phyloP scores from a whole-genome alignment of 768 basidiomycete genomes.

The Mycena leptocephala region DNA sequence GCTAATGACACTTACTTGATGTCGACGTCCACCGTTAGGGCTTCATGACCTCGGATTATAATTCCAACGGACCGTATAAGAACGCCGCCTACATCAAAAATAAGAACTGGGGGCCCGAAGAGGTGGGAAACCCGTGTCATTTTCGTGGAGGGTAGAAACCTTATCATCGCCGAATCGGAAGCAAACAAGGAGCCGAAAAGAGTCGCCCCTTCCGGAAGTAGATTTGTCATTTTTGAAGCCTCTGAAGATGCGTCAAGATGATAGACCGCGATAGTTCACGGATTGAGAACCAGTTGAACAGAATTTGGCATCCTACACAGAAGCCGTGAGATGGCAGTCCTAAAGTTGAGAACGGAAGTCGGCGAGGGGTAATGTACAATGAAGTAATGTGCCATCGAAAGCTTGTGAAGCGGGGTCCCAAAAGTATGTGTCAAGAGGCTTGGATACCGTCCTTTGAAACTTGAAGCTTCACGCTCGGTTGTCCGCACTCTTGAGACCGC shows the following conservation, averaged over 20 bases:
- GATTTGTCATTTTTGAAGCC: too few species aligned
- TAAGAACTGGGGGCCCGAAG: not conserved
- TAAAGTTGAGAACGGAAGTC: not conserved
- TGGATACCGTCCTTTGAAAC: conserved; percentile 18
- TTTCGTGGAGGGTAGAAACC: not conserved
- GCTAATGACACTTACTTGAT: too few species aligned
- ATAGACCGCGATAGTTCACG: not conserved
- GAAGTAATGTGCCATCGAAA: conserved; percentile 1
- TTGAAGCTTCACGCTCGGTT: not conserved
- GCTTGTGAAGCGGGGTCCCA: not conserved
- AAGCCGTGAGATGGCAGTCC: not conserved
- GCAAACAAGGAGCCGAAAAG: not conserved
- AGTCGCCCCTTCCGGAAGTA: not conserved
- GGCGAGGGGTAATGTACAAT: not conserved
- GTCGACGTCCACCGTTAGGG: too few species aligned
- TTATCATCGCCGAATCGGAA: not conserved
- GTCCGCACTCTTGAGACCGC: not conserved
- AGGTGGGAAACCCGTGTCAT: not conserved
- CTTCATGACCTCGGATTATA: not conserved
- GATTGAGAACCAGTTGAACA: not conserved
- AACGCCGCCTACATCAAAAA: not conserved
- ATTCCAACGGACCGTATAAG: not conserved
- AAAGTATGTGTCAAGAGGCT: not conserved
- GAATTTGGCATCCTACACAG: not conserved
- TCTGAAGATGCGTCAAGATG: not conserved